Evolutionary conservation across 352 stramenopile genomes (phyloP).

Genomic region (Phytophthora pini): DNA sequence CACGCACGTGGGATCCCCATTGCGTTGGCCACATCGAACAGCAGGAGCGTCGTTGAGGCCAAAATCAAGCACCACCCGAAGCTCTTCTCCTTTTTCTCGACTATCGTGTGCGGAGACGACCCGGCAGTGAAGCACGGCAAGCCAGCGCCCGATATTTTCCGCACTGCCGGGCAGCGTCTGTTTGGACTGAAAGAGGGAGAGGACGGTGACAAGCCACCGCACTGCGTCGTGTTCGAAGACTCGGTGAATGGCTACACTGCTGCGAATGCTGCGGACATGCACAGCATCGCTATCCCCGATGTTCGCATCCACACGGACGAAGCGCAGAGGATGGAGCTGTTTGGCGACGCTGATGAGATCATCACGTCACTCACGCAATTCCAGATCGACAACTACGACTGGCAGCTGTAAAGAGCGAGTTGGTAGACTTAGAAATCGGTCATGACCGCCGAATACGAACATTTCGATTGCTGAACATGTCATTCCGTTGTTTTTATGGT

Average conservation of each 20-base stretch:
- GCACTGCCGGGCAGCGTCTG: slow-evolving; percentile 63
- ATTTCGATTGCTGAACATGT: slow-evolving; percentile 13
- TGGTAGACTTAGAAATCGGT: not conserved
- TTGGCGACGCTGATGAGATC: slow-evolving; percentile 65
- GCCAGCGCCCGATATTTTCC: slow-evolving; percentile 84
- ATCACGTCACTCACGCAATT: slow-evolving; percentile 70
- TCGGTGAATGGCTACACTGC: slow-evolving; percentile 72
- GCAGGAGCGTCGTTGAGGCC: slow-evolving; percentile 58
- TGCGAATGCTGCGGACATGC: slow-evolving; percentile 69
- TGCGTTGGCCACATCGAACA: slow-evolving; percentile 80
- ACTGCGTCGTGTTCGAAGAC: slow-evolving; percentile 83
- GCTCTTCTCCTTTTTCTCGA: slow-evolving; percentile 78
- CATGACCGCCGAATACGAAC: slow-evolving; percentile 17
- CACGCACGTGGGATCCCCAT: slow-evolving; percentile 63
- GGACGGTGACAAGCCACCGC: slow-evolving; percentile 34
- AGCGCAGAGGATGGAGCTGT: slow-evolving; percentile 52
- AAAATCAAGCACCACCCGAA: slow-evolving; percentile 73
- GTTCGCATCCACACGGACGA: slow-evolving; percentile 64
- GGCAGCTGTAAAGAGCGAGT: slow-evolving; percentile 34
- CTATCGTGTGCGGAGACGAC: slow-evolving; percentile 84
- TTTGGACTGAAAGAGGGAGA: slow-evolving; percentile 47
- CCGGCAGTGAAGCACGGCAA: slow-evolving; percentile 71
- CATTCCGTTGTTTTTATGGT: not conserved
- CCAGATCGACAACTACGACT: slow-evolving; percentile 62
- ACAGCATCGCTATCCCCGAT: slow-evolving; percentile 76